Base-by-base conservation (phyloP, 331 rosid genomes). In the Malus hybrid region DNA sequence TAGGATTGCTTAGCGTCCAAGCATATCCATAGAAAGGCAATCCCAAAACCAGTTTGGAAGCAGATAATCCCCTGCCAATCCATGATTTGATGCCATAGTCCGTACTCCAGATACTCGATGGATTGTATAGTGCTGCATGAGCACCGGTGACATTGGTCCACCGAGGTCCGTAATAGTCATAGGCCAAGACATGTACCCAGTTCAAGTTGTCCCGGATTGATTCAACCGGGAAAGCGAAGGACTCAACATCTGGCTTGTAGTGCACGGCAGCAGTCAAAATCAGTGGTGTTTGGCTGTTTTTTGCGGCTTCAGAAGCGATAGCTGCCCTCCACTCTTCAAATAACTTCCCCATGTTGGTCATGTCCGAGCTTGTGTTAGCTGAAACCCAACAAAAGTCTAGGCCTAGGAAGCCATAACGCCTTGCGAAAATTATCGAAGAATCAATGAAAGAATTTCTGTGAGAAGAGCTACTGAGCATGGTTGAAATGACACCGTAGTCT, bases 1-100 rank as follows among this genome's bases (percentile, higher is more conserved):
- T 48, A 19, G 72, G 74, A 65, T 72, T 82, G 57, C 16, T 79
- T 3, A 89, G 82, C 54, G 5, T 69, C 91, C 88, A 89, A 20
- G 85, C 86, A 61, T 63, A 83, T 19, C 93, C 93, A 80, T 87
- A 81, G 69, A 76, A 89, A 29, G 91, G 86, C 69, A 89, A 78
- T 0, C 88, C 87, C 46, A 87, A 73, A 44, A 85, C 72, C 19
- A 89, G 55, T 60, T 87, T 87, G 46, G 19, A 75, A 52, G 85
- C 73, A 0, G 76, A n/a, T 52, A 87, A 24, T 24, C 24, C 24
- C 24, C 24, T 24, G 31, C 72, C 77, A 66, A 78, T 67, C 90
- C 90, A 87, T 29, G 72, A 80, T 67, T 20, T 78, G 33, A 89
- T 79, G 4, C 94, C 88, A 44, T 79, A 34, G 24, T 80, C 81